Evolutionary conservation across 768 basidiomycete species (phyloP).

Genomic region (Amanita pallidorosea): DNA sequence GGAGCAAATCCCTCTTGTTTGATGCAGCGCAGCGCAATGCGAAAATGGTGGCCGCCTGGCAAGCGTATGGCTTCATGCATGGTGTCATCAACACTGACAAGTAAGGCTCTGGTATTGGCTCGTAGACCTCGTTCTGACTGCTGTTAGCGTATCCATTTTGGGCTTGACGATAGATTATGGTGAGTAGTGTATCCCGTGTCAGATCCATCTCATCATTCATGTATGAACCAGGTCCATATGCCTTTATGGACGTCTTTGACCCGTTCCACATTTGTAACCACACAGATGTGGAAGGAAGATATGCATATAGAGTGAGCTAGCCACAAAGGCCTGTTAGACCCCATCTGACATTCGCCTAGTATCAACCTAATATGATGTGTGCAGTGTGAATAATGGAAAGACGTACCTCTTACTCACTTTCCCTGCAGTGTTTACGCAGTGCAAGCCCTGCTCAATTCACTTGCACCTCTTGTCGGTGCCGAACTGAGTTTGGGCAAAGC

Average conservation of each 20-base stretch:
- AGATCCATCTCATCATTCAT: background rate
- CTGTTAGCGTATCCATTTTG: conserved; percentile 53
- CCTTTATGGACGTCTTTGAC: conserved; percentile 93
- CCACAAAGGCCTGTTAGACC: background rate
- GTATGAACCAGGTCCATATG: conserved; percentile 66
- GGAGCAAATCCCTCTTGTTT: conserved; percentile 63
- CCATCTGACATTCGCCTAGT: conserved; percentile 21
- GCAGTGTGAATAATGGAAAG: conserved; percentile 12
- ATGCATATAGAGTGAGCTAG: conserved; percentile 49
- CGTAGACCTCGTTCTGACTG: conserved; percentile 3
- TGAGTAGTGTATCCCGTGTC: conserved; percentile 12
- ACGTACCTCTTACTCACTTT: background rate
- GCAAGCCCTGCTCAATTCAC: conserved; percentile 61
- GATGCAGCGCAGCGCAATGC: conserved; percentile 83
- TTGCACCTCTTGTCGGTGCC: conserved; percentile 80
- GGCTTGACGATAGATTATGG: conserved; percentile 76
- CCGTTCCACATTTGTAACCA: conserved; percentile 85
- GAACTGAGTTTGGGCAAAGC: conserved; percentile 52
- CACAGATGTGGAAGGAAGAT: conserved; percentile 67
- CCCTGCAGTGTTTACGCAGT: conserved; percentile 60
- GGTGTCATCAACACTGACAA: conserved; percentile 98
- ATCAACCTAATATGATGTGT: conserved; percentile 75
- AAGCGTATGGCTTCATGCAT: conserved; percentile 90
- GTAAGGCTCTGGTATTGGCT: conserved; percentile 23
- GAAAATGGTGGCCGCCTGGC: conserved; percentile 91